Evolutionary conservation across 345 rosid genomes (phyloP).

Genomic region (Cardiospermum halicacabum): DNA sequence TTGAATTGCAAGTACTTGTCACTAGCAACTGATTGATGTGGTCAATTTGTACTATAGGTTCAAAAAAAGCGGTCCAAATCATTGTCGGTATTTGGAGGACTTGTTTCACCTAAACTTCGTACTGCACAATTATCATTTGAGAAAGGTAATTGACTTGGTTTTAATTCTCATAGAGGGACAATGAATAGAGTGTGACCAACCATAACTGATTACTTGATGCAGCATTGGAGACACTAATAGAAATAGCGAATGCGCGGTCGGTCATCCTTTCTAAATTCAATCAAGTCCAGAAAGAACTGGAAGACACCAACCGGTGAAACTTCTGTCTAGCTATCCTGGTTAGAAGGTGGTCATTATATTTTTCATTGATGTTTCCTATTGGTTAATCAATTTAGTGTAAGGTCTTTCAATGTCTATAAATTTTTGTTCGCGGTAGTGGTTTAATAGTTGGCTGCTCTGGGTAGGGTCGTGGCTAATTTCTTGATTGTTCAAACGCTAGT

Average conservation of each 20-base stretch:
- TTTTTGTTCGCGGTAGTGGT: too few species aligned
- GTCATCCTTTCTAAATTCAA: constrained; percentile 48
- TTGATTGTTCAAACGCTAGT: too few species aligned
- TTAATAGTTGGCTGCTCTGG: not conserved
- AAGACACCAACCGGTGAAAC: constrained; percentile 27
- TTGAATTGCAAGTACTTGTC: not conserved
- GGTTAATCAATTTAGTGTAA: not conserved
- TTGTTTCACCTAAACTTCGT: constrained; percentile 89
- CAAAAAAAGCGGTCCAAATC: constrained; percentile 65
- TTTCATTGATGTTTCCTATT: not conserved
- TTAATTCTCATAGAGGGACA: constrained; percentile 6
- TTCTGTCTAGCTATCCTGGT: constrained; percentile 10
- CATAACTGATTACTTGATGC: constrained; percentile 9
- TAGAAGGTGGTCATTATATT: not conserved
- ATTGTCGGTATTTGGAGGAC: constrained; percentile 67
- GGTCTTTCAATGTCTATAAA: not conserved
- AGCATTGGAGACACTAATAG: constrained; percentile 80
- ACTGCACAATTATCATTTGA: constrained; percentile 81
- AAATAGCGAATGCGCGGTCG: constrained; percentile 69
- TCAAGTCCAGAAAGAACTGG: constrained; percentile 30
- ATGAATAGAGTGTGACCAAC: not conserved
- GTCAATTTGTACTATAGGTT: constrained; percentile 36
- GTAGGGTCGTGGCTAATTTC: not conserved
- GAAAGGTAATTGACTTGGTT: constrained; percentile 46
- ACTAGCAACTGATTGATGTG: not conserved